These are phyloP conservation scores for Bryoglossum gracile DNA, from an alignment of 495 filamentous ascomycete species.

Conservation along the genomic window DNA sequence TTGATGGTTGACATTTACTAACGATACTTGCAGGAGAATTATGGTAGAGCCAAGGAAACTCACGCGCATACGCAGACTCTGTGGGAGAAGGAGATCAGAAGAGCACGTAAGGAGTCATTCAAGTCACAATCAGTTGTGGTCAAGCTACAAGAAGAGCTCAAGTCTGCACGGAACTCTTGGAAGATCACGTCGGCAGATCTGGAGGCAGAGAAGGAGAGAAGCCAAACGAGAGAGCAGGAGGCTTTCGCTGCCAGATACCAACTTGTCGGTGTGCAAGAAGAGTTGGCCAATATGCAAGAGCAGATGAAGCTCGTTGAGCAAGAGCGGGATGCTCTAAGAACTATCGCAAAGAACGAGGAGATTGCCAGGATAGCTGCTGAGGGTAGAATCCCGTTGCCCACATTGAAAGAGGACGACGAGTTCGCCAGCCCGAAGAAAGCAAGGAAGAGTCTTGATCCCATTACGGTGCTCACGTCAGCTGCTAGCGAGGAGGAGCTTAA, in stretches of 20 bases:
- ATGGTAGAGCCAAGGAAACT: slow-evolving; percentile 66
- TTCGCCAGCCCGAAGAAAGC: slow-evolving; percentile 38
- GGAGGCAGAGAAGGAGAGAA: slow-evolving; percentile 39
- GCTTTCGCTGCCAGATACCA: slow-evolving; percentile 67
- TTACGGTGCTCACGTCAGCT: slow-evolving; percentile 36
- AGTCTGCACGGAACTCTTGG: slow-evolving; percentile 50
- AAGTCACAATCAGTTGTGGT: slow-evolving; percentile 69
- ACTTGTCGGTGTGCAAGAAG: slow-evolving; percentile 66
- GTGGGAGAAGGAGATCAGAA: slow-evolving; percentile 79
- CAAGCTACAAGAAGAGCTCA: slow-evolving; percentile 77
- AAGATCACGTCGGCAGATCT: slow-evolving; percentile 35
- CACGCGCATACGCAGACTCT: slow-evolving; percentile 62
- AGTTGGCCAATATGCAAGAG: slow-evolving; percentile 57
- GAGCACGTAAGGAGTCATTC: slow-evolving; percentile 77
- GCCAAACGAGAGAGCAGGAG: slow-evolving; percentile 59
- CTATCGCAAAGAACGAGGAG: slow-evolving; percentile 48
- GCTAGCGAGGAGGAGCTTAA: slow-evolving; percentile 46
- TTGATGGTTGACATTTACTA: background rate
- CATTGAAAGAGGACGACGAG: slow-evolving; percentile 35
- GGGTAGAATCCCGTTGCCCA: slow-evolving; percentile 52
- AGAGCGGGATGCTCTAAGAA: slow-evolving; percentile 60
- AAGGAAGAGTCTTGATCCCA: slow-evolving; percentile 29
- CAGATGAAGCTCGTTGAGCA: slow-evolving; percentile 60
- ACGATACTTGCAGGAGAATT: too few relatives aligned
- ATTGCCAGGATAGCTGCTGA: slow-evolving; percentile 57